Percentiles rank a stretch among this genome's conserved stretches.
phyloP scores from a whole-genome alignment of 306 rosid genomes.

The Glycine latifolia region DNA sequence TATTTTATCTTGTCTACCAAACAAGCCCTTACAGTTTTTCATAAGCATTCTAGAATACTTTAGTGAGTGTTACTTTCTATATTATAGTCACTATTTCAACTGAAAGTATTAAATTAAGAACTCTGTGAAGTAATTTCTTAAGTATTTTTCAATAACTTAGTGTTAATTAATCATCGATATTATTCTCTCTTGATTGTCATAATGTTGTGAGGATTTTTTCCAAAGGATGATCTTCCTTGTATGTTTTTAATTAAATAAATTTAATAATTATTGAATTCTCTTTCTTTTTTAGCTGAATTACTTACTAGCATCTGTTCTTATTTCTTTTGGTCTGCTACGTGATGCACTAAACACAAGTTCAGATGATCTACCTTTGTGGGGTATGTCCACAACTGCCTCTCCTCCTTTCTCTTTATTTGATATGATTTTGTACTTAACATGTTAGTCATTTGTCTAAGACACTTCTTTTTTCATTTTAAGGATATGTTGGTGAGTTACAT shows the following conservation, averaged over 20 bases:
- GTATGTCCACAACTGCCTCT: constrained; percentile 58
- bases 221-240: constrained; percentile 29
- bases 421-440: constrained; percentile 34
- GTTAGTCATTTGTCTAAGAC: constrained; percentile 27
- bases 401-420: constrained; percentile 33
- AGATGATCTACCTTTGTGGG: constrained; percentile 99
- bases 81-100: constrained; percentile 30
- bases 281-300: constrained; percentile 40
- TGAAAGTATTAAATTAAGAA: constrained; percentile 24
- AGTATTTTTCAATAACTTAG: constrained; percentile 25
- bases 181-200: constrained; percentile 17
- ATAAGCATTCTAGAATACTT: constrained; percentile 34
- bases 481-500: constrained; percentile 92
- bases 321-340: constrained; percentile 46
- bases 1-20: background rate
- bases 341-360: constrained; percentile 57
- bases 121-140: constrained; percentile 12
- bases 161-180: constrained; percentile 25
- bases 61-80: constrained; percentile 4
- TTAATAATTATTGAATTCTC: constrained; percentile 2
- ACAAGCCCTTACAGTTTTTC: background rate
- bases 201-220: constrained; percentile 32
- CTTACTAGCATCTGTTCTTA: constrained; percentile 49
- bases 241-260: constrained; percentile 2
- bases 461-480: constrained; percentile 53